phyloP scores from a whole-genome alignment of 129 eudicot species.

The Artemisia argyi region DNA sequence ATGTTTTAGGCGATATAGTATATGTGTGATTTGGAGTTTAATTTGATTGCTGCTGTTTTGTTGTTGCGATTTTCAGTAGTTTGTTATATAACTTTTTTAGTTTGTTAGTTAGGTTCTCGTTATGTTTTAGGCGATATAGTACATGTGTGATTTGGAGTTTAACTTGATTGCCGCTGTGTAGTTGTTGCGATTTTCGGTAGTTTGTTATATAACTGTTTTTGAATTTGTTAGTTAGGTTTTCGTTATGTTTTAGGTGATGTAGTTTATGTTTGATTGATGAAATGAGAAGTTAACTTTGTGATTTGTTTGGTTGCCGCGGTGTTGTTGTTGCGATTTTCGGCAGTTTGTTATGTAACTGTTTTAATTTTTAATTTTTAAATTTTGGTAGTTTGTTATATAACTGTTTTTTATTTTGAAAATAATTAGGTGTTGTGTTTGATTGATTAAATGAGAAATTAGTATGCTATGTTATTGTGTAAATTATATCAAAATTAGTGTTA shows the following conservation, averaged over 20 bases:
- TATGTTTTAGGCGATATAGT: no score
- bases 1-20: no score
- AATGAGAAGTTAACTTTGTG: not conserved
- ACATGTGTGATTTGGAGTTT: slow-evolving; percentile 1
- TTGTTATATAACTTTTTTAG: not conserved
- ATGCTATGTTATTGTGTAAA: no score
- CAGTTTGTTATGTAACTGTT: not conserved
- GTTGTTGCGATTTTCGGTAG: not conserved
- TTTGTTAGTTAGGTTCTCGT: no score
- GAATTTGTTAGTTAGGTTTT: no score
- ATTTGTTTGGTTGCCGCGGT: not conserved
- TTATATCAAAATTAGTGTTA: no score
- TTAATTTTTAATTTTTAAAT: no score
- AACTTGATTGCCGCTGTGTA: slow-evolving; percentile 2
- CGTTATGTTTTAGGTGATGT: no score
- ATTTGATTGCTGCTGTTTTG: not conserved
- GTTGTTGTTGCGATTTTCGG: not conserved
- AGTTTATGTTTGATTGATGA: no score
- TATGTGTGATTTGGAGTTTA: not conserved
- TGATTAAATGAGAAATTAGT: not conserved
- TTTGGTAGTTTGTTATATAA: not conserved
- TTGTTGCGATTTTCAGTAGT: not conserved
- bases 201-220: not conserved
- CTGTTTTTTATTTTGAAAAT: not conserved
- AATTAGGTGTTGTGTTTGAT: not conserved